Percentiles rank a stretch among this genome's conserved stretches.
phyloP scores from a whole-genome alignment of 495 filamentous ascomycete species.

The Echria macrotheca region DNA sequence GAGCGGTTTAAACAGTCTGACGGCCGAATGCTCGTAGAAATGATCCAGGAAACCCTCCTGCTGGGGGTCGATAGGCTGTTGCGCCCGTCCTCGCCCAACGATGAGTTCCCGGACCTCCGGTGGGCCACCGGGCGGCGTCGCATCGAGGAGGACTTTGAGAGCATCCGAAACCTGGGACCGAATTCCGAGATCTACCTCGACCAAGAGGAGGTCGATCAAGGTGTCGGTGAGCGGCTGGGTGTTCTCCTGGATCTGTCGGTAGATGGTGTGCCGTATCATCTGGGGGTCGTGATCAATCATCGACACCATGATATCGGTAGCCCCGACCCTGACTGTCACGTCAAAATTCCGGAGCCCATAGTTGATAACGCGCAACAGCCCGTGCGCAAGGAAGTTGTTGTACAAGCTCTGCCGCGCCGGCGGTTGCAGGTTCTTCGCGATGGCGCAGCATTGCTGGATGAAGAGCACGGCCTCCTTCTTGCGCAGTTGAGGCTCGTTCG shows the following conservation, averaged over 20 bases:
- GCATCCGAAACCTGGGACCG: conserved; percentile 96
- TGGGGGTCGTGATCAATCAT: conserved; percentile 93
- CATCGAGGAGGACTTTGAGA: conserved; percentile 89
- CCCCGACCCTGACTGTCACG: conserved; percentile 80
- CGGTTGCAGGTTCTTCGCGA: conserved; percentile 89
- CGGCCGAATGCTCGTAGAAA: conserved; percentile 88
- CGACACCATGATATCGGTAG: conserved; percentile 87
- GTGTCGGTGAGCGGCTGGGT: conserved; percentile 86
- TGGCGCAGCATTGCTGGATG: conserved; percentile 91
- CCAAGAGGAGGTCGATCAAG: conserved; percentile 83
- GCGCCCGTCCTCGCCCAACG: conserved; percentile 46
- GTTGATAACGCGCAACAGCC: conserved; percentile 83
- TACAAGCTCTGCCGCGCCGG: conserved; percentile 75
- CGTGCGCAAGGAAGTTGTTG: conserved; percentile 80
- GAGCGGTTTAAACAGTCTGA: conserved; percentile 80
- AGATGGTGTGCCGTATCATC: conserved; percentile 89
- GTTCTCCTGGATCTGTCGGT: conserved; percentile 82
- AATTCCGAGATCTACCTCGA: conserved; percentile 87
- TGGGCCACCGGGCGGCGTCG: conserved; percentile 49
- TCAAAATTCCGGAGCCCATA: conserved; percentile 83
- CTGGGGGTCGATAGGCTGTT: conserved; percentile 55
- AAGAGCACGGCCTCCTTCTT: conserved; percentile 94
- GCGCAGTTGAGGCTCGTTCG: conserved; percentile 57
- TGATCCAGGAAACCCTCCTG: conserved; percentile 76
- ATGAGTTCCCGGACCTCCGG: conserved; percentile 63